Percentiles rank a stretch among this genome's conserved stretches.
Evolutionary conservation across 495 filamentous ascomycete species (phyloP).

Genomic region (Xylaria intraflava): DNA sequence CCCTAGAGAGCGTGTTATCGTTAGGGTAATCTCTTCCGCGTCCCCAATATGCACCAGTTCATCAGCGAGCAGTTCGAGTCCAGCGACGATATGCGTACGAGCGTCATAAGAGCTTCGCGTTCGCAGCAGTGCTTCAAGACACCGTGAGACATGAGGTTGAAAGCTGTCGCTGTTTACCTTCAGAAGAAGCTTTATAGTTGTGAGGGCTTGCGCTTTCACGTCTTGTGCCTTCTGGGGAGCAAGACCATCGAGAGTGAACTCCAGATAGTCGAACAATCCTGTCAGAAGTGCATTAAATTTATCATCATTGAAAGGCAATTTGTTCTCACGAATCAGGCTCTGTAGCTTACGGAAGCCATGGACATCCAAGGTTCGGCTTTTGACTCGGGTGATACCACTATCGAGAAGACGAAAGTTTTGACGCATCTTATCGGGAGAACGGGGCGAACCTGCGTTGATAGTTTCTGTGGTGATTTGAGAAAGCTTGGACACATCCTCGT

Average conservation of each 20-base stretch:
- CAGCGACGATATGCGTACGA: conserved; percentile 47
- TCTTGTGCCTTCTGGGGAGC: conserved; percentile 56
- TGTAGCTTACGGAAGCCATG: conserved; percentile 87
- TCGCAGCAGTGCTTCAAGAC: conserved; percentile 60
- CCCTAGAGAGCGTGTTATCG: conserved; percentile 37
- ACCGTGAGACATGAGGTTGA: conserved; percentile 55
- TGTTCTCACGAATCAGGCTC: conserved; percentile 66
- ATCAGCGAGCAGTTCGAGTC: conserved; percentile 47
- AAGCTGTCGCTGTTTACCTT: conserved; percentile 59
- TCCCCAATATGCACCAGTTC: conserved; percentile 48
- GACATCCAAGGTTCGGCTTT: conserved; percentile 65
- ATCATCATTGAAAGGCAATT: conserved; percentile 46
- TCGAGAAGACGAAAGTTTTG: conserved; percentile 53
- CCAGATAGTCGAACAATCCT: conserved; percentile 69
- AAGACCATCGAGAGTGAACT: conserved; percentile 43
- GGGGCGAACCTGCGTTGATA: conserved; percentile 13
- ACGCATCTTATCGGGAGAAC: conserved; percentile 44
- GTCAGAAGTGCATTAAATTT: conserved; percentile 69
- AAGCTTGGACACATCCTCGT: conserved; percentile 45
- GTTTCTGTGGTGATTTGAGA: conserved; percentile 18
- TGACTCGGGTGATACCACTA: conserved; percentile 71
- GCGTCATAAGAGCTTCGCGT: conserved; percentile 56
- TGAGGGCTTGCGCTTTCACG: conserved; percentile 75
- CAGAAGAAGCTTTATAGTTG: conserved; percentile 73
- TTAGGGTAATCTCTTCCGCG: conserved; percentile 40